Evolutionary conservation across 2,329 filamentous ascomycete species (phyloP), one percentile per base, ranked within the genome.

Genomic region (Cladophialophora exuberans): DNA sequence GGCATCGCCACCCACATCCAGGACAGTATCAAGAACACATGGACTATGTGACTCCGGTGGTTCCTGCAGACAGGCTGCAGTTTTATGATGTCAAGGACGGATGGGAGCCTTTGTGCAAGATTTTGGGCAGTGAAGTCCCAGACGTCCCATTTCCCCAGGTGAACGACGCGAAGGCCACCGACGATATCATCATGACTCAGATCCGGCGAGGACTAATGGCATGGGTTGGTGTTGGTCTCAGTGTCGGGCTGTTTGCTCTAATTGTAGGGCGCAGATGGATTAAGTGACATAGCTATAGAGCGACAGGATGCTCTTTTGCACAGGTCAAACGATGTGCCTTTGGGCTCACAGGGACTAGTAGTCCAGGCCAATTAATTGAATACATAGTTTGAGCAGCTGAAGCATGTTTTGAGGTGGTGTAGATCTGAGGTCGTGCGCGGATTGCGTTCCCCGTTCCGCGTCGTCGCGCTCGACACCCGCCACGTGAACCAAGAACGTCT

Each of bases 21-120:
- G 46, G 46, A 28, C 46, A 49, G 10, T 49, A 49, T 20, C n/a
- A 41, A 26, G 33, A 49, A 35, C 46, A 49, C 22, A 49, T 49
- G 33, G 46, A 49, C 10, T 39, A 49, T 13, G 33, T 49, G 33
- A 49, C 23, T 11, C 38, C 33, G 23, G 46, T 49, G 11, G 46
- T 49, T 22, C 35, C 46, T 4, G 33, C 33, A 1, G 46, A 30
- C 10, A 23, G 33, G n/a, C 23, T 49, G 15, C 26, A 38, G 46
- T 39, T 49, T 22, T 41, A 49, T 25, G 46, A 49, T 18, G 28
- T 49, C 9, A 49, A 49, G 46, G 33, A 39, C 22, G 46, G 33
- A 17, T 49, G 46, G 46, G 46, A 20, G n/a, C 45, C 45, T 5
- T 22, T 49, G 45, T 49, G 45, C 33, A 49, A 49, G 33, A 30